These are phyloP conservation scores for Dactylis glomerata DNA, from an alignment of 176 grass and related monocot genomes.

Conservation along the genomic window DNA sequence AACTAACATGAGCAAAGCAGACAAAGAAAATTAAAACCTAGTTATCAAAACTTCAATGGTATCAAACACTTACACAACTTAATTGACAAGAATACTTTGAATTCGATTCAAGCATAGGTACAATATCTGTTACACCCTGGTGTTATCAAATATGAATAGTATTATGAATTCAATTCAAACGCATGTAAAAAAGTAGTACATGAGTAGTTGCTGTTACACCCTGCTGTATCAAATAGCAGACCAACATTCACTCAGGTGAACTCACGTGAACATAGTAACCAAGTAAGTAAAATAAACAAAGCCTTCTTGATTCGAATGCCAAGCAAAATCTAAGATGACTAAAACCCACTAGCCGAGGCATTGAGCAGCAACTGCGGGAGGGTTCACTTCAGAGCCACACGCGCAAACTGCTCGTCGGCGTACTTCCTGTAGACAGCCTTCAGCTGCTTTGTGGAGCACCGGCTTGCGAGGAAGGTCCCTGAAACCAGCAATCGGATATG, in stretches of 20 bases:
- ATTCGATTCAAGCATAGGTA: background rate
- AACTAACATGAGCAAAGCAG: too few relatives aligned
- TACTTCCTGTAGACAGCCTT: conserved; percentile 56
- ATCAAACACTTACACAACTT: background rate
- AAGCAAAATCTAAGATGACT: background rate
- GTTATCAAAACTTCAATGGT: too few relatives aligned
- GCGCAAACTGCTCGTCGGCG: conserved; percentile 9
- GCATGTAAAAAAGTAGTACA: background rate
- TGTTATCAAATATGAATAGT: too few relatives aligned
- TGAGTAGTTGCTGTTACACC: too few relatives aligned
- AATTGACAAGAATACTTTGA: conserved; percentile 7
- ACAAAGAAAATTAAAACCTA: too few relatives aligned
- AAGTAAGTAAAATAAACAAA: background rate
- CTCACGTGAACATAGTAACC: too few relatives aligned
- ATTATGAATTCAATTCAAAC: background rate
- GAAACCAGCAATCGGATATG: background rate
- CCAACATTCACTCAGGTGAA: background rate
- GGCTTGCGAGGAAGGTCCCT: conserved; percentile 42
- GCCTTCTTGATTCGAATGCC: background rate
- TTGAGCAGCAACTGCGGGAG: background rate
- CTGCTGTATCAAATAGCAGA: background rate
- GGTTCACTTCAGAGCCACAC: conserved; percentile 31
- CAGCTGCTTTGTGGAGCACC: conserved; percentile 23
- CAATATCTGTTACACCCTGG: conserved; percentile 4
- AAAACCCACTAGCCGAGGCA: background rate